Percentiles rank a stretch among this genome's conserved stretches.
phyloP scores from a whole-genome alignment of 805 yeast species.

The Ogataea nonfermentans region DNA sequence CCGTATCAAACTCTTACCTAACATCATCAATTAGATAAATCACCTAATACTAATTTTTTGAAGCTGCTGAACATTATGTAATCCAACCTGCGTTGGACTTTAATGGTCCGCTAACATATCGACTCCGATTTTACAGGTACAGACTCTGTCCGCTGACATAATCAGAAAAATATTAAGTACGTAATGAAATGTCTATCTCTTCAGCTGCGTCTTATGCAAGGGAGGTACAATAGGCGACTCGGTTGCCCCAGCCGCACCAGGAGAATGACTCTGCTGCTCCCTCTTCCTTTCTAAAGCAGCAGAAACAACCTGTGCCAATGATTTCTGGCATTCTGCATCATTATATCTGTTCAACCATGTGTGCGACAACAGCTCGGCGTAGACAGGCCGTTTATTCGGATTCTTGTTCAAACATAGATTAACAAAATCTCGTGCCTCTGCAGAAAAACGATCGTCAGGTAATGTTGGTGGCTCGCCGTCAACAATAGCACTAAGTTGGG shows the following conservation, averaged over 20 bases:
- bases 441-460: conserved; percentile 59
- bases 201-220: conserved; percentile 22
- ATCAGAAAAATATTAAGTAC: neutral
- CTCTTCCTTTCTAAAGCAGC: conserved; percentile 32
- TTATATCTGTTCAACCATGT: conserved; percentile 73
- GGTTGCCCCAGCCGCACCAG: conserved; percentile 15
- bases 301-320: conserved; percentile 35
- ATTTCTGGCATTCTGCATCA: conserved; percentile 32
- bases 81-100: conserved; percentile 1
- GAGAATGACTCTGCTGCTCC: neutral
- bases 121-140: neutral
- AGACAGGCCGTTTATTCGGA: conserved; percentile 80
- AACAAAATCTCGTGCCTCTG: conserved; percentile 83
- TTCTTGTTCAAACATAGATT: conserved; percentile 71
- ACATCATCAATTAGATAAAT: neutral
- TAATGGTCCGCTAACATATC: conserved; percentile 3
- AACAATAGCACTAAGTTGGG: conserved; percentile 94
- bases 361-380: conserved; percentile 68
- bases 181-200: conserved; percentile 10
- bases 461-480: conserved; percentile 89
- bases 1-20: neutral
- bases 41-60: neutral
- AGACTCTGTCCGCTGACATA: conserved; percentile 1
- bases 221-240: conserved; percentile 21
- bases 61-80: conserved; percentile 2